These are phyloP conservation scores for Rhodocollybia butyracea DNA, from an alignment of 768 basidiomycete genomes.

Conservation along the genomic window DNA sequence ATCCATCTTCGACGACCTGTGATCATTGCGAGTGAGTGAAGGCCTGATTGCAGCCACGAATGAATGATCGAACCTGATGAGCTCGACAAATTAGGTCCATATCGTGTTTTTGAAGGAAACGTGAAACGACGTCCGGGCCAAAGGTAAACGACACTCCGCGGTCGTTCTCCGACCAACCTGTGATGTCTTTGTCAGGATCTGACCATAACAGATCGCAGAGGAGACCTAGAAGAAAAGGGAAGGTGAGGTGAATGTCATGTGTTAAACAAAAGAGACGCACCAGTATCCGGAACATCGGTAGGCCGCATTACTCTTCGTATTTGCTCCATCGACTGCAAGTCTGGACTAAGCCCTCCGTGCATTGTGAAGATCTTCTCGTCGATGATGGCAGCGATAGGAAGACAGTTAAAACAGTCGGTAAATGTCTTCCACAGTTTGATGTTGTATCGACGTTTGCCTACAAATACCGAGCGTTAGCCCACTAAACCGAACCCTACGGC, in stretches of 20 bases:
- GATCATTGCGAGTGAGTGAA: neutral
- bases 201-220: slow-evolving; percentile 98
- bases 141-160: slow-evolving; percentile 99
- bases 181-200: slow-evolving; percentile 99
- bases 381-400: slow-evolving; percentile 98
- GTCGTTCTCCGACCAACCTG: slow-evolving; percentile 99
- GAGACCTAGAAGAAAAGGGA: slow-evolving; percentile 51
- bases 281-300: slow-evolving; percentile 98
- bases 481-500: neutral
- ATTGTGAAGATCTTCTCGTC: slow-evolving; percentile 99
- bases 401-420: slow-evolving; percentile 99
- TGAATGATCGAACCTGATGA: slow-evolving; percentile 72
- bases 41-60: neutral
- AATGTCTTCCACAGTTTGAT: slow-evolving; percentile 99
- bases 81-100: slow-evolving; percentile 99
- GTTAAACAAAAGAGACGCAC: slow-evolving; percentile 38
- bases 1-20: slow-evolving; percentile 97
- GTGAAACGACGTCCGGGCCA: slow-evolving; percentile 95
- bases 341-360: slow-evolving; percentile 97
- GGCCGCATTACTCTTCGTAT: slow-evolving; percentile 99
- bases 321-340: slow-evolving; percentile 99
- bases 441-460: slow-evolving; percentile 99
- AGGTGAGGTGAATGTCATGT: slow-evolving; percentile 8
- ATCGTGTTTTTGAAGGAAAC: slow-evolving; percentile 99
- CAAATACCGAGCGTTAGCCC: neutral